Conservation (phyloP, 768 basidiomycete species). For the Trametes villosa region DNA sequence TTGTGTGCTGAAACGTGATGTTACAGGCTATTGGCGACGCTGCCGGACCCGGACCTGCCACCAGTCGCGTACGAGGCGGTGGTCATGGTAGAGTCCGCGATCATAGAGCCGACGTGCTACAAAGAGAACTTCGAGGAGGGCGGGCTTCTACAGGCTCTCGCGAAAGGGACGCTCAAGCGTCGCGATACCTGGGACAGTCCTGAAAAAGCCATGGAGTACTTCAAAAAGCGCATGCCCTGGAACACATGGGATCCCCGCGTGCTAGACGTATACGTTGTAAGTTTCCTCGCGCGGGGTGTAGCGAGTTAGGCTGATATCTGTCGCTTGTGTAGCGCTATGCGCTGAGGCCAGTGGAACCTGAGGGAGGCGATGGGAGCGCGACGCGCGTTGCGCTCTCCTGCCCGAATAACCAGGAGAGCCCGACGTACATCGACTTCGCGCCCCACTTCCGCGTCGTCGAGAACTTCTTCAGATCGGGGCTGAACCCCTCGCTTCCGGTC, state of each 20-base stretch:
- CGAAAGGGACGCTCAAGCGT: neutral
- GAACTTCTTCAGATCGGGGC: too few relatives aligned
- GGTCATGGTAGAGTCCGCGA: neutral
- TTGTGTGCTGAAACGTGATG: neutral
- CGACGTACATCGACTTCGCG: neutral
- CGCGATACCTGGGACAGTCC: slow-evolving; percentile 1
- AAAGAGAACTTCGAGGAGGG: neutral
- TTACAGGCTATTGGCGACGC: neutral
- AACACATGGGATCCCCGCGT: too few relatives aligned
- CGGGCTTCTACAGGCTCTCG: neutral
- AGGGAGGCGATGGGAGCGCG: neutral
- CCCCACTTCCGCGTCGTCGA: too few relatives aligned
- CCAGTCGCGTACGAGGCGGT: neutral
- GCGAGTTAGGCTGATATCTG: too few relatives aligned
- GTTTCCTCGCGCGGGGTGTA: too few relatives aligned
- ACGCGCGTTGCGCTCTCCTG: neutral
- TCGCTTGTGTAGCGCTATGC: neutral
- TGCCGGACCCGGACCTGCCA: neutral
- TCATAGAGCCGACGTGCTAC: neutral
- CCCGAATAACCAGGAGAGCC: neutral
- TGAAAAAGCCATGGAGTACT: neutral
- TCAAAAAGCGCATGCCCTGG: neutral
- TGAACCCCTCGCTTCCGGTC: too few relatives aligned
- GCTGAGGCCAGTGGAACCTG: neutral
- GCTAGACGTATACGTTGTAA: too few relatives aligned